These are phyloP conservation scores for Sechiopsis laciniata DNA, from an alignment of 306 rosid genomes.

Conservation along the genomic window DNA sequence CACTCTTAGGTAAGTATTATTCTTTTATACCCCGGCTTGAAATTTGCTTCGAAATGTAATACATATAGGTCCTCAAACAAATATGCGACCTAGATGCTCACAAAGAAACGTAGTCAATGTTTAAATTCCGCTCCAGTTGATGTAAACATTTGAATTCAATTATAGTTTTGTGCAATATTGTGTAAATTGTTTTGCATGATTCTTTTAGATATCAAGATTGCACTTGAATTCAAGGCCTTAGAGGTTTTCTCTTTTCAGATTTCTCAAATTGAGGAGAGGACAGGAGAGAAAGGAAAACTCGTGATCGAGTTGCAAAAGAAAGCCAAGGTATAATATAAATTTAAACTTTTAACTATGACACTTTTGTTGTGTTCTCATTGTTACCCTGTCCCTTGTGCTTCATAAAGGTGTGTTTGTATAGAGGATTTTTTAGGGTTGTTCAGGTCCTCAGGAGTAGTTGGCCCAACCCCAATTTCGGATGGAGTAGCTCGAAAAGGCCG, in stretches of 20 bases:
- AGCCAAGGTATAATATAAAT: conserved; percentile 44
- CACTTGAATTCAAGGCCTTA: conserved; percentile 28
- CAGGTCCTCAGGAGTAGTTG: no score
- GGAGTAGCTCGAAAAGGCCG: no score
- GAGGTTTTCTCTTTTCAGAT: conserved; percentile 37
- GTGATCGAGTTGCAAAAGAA: conserved; percentile 58
- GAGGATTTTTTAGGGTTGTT: no score
- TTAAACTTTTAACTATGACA: not conserved
- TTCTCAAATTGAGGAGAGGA: conserved; percentile 42
- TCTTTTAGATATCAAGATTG: not conserved
- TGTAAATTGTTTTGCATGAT: conserved; percentile 19
- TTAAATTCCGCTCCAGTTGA: not conserved
- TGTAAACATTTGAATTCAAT: not conserved
- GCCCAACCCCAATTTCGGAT: no score
- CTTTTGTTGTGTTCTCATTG: conserved; percentile 9
- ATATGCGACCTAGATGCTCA: not conserved
- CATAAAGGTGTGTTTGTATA: not conserved
- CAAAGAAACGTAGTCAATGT: not conserved
- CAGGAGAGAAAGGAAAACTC: conserved; percentile 37
- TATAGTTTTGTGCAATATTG: not conserved
- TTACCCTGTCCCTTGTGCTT: not conserved
- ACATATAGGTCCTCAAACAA: not conserved
- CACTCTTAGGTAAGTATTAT: no score
- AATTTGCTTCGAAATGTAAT: not conserved
- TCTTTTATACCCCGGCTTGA: not conserved